Base-by-base conservation (phyloP, 768 basidiomycete genomes). In the Xerocomellus chrysenteron region DNA sequence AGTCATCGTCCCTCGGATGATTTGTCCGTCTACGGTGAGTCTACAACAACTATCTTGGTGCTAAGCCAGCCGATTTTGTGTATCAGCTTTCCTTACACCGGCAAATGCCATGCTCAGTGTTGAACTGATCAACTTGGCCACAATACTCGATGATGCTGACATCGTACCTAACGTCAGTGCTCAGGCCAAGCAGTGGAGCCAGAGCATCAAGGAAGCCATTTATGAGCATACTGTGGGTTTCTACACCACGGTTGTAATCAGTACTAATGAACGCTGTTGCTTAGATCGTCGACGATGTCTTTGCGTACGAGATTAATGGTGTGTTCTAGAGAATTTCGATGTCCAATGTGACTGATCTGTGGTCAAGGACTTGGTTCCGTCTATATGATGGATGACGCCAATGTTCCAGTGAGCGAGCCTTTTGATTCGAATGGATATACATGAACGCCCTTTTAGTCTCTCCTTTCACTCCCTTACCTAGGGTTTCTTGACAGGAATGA, bases 351-450 rank as follows among this genome's bases (percentile, higher is more conserved):
- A 44, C 45, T 50, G 47, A 52, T 17, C 35, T 14, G 14, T 50
- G 19, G 33, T 30, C 14, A 57, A 85, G 85, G 88, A 9, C 79
- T 87, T 48, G 87, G 89, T 35, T 80, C 83, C 11, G 75, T 82
- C 54, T 89, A 90, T 68, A 81, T 90, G 19, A 91, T 91, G 90
- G 90, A 91, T 61, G 90, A 92, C 61, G 90, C 90, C 7, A 92
- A 92, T 60, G 90, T 92, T 42, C 90, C 90, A 5, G 88, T 89
- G 68, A 63, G 84, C 68, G 16, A 36, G 9, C 24, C 4, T 36
- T 24, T 5, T 41, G 37, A 45, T 56, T 43, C 30, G 21, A 44
- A 32, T 43, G 41, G 33, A 44, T 35, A 19, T n/a, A 33, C 39
- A 42, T 32, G 35, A 54, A 56, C 24, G 2, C 47, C 36, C 30